Conservation (phyloP, 495 filamentous ascomycete species). For the Evansstolkia leycettana region DNA sequence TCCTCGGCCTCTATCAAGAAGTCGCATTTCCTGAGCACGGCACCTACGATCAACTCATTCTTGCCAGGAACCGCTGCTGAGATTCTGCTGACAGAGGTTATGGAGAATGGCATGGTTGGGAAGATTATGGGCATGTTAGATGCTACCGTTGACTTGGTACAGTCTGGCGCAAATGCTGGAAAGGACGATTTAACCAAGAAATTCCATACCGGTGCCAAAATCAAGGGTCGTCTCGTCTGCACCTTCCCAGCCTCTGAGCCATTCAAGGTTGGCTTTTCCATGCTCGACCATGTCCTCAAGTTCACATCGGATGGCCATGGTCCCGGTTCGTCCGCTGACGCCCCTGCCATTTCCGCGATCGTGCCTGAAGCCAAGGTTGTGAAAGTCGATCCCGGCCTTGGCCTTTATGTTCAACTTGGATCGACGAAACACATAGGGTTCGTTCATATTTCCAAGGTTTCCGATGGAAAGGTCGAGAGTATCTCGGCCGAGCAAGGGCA, state of each 20-base stretch:
- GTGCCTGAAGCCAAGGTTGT: slow-evolving; percentile 64
- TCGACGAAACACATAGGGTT: slow-evolving; percentile 65
- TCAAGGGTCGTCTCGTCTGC: slow-evolving; percentile 77
- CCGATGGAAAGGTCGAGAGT: slow-evolving; percentile 74
- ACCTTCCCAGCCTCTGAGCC: slow-evolving; percentile 67
- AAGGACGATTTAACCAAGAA: slow-evolving; percentile 56
- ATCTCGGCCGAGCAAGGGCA: slow-evolving; percentile 62
- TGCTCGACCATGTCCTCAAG: slow-evolving; percentile 70
- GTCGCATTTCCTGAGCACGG: slow-evolving; percentile 52
- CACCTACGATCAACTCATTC: slow-evolving; percentile 80
- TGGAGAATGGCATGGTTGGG: slow-evolving; percentile 49
- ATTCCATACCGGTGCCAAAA: slow-evolving; percentile 68
- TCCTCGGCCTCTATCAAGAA: slow-evolving; percentile 58
- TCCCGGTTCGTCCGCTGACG: slow-evolving; percentile 34
- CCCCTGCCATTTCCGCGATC: slow-evolving; percentile 61
- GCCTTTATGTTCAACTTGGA: slow-evolving; percentile 73
- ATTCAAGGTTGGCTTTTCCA: slow-evolving; percentile 72
- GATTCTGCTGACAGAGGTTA: slow-evolving; percentile 64
- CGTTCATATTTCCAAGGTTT: slow-evolving; percentile 83
- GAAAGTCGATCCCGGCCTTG: slow-evolving; percentile 62
- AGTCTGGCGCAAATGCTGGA: slow-evolving; percentile 59
- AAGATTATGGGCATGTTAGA: slow-evolving; percentile 90
- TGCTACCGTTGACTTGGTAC: slow-evolving; percentile 77
- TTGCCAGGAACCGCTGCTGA: slow-evolving; percentile 83
- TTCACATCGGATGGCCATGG: slow-evolving; percentile 39